A percentile compares a stretch with the other conserved stretches of the same genome.
These are phyloP conservation scores for Zizania latifolia DNA, from an alignment of 176 grass and related monocot genomes.

Conservation along the genomic window DNA sequence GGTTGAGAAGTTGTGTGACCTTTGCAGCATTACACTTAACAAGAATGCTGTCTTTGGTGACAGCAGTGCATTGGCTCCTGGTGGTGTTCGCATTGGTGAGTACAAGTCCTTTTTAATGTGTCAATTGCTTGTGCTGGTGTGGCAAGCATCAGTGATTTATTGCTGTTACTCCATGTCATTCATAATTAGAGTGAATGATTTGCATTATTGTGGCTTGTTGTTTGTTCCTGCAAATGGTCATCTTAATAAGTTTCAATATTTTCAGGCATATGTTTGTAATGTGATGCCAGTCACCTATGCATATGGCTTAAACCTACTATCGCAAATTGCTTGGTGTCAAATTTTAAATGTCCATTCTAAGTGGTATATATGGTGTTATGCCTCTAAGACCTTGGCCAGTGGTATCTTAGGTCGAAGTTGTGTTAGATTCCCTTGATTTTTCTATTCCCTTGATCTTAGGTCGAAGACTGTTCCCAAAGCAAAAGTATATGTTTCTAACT, in stretches of 20 bases:
- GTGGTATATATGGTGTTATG: neutral
- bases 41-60: conserved; percentile 99
- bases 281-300: neutral
- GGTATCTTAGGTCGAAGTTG: neutral
- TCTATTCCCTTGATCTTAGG: no score
- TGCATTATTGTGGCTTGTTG: neutral
- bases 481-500: no score
- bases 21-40: conserved; percentile 91
- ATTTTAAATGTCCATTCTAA: neutral
- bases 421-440: neutral
- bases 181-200: neutral
- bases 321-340: neutral
- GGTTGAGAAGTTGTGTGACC: conserved; percentile 93
- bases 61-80: conserved; percentile 89
- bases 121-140: conserved; percentile 10
- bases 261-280: neutral
- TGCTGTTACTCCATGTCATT: neutral
- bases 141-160: neutral
- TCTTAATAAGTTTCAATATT: neutral
- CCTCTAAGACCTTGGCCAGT: no score
- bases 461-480: no score
- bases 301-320: neutral
- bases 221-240: neutral
- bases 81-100: conserved; percentile 93
- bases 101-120: neutral